Conservation (phyloP, 2,329 filamentous ascomycete genomes). For the Penicillium expansum region DNA sequence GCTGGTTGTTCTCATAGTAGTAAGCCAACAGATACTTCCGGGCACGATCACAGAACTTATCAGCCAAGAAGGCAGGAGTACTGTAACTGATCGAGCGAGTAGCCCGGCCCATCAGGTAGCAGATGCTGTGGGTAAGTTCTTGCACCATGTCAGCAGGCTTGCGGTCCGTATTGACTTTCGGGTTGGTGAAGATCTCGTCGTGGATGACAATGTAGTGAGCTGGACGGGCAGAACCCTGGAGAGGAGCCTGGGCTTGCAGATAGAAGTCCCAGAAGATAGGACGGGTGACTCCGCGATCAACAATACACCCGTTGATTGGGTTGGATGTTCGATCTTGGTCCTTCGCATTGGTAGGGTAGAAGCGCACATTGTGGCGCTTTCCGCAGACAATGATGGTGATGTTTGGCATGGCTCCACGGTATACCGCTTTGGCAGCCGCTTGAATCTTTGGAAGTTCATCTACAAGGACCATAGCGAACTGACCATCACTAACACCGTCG, state of each 20-base stretch:
- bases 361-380: constrained; percentile 82
- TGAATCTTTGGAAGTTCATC: constrained; percentile 56
- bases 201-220: constrained; percentile 74
- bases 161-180: neutral
- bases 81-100: constrained; percentile 24
- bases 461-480: constrained; percentile 66
- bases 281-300: constrained; percentile 76
- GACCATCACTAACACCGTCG: constrained; percentile 83
- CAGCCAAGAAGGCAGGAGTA: constrained; percentile 28
- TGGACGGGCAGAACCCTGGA: constrained; percentile 77
- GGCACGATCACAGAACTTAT: constrained; percentile 22
- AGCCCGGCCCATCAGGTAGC: constrained; percentile 28
- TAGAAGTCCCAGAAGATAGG: constrained; percentile 77
- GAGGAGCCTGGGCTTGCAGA: constrained; percentile 71
- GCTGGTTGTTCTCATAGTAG: neutral
- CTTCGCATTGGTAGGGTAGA: constrained; percentile 62
- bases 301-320: constrained; percentile 69
- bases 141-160: constrained; percentile 17
- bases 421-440: constrained; percentile 59
- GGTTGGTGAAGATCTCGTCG: constrained; percentile 60
- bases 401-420: constrained; percentile 55
- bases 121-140: constrained; percentile 22
- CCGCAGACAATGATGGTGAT: constrained; percentile 74
- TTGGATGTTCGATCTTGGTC: constrained; percentile 59
- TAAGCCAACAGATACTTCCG: constrained; percentile 18